Percentiles rank a stretch among this genome's conserved stretches.
Conservation (phyloP, 129 eudicot genomes). For the Deinandra increscens region DNA sequence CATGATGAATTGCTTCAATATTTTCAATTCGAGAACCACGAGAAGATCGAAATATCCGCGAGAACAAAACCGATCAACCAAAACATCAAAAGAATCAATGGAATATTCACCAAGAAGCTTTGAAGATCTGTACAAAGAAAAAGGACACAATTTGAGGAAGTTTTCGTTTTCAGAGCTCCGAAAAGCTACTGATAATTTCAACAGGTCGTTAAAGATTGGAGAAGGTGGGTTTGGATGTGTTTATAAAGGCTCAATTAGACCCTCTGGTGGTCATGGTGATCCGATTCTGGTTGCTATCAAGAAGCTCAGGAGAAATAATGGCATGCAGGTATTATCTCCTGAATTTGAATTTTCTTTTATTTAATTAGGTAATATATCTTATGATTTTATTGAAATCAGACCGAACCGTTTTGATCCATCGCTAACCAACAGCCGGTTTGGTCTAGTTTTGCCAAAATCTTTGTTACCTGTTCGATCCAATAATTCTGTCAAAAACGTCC, state of each 20-base stretch:
- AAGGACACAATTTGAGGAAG: constrained; percentile 48
- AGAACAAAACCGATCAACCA: constrained; percentile 20
- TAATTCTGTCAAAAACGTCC: too few species aligned
- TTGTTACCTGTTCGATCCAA: too few species aligned
- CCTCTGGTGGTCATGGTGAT: constrained; percentile 37
- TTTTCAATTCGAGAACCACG: constrained; percentile 41
- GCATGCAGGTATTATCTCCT: constrained; percentile 58
- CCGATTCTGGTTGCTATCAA: constrained; percentile 70
- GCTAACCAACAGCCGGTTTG: too few species aligned
- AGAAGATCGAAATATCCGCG: constrained; percentile 50
- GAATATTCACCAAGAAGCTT: constrained; percentile 53
- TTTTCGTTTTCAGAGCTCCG: constrained; percentile 61
- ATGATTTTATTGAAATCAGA: too few species aligned
- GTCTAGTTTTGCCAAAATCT: too few species aligned
- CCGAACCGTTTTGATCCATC: too few species aligned
- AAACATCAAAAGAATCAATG: constrained; percentile 50
- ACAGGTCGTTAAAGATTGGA: constrained; percentile 60
- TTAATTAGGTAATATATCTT: too few species aligned
- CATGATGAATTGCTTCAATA: constrained; percentile 58
- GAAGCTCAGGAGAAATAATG: constrained; percentile 62
- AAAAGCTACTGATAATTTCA: constrained; percentile 66
- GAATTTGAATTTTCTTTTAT: too few species aligned
- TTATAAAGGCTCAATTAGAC: constrained; percentile 61
- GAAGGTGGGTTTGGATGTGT: constrained; percentile 92
- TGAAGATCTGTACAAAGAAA: constrained; percentile 65